A percentile compares a stretch with the other conserved stretches of the same genome.
Conservation (phyloP, 495 filamentous ascomycete species). For the Hapsidospora chrysogenum region DNA sequence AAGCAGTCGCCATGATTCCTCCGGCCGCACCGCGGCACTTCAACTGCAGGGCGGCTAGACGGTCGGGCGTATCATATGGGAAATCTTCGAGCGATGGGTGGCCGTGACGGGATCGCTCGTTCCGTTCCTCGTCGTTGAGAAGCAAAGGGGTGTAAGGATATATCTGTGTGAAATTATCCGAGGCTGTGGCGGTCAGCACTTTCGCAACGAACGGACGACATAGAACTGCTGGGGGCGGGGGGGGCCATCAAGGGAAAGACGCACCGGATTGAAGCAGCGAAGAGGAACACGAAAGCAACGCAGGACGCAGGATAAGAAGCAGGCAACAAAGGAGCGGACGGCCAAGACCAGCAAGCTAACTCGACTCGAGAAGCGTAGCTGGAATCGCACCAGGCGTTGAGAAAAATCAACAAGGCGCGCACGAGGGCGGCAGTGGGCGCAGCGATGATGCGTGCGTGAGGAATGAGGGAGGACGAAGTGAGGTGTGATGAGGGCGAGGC, state of each 20-base stretch:
- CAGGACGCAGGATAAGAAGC: conserved; percentile 4
- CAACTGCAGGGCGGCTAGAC: conserved; percentile 19
- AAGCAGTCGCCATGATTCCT: conserved; percentile 26
- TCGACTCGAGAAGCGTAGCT: conserved; percentile 12
- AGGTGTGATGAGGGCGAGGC: conserved; percentile 6
- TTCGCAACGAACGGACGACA: no score
- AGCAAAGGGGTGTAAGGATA: no score
- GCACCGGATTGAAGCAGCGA: no score
- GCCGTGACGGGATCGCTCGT: no score
- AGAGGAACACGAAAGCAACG: conserved; percentile 13
- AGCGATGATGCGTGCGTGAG: conserved; percentile 16
- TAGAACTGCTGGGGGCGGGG: no score
- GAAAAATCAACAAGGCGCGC: conserved; percentile 5
- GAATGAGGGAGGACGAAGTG: conserved; percentile 15
- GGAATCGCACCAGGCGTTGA: conserved; percentile 16
- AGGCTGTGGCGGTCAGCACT: no score
- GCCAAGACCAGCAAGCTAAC: conserved; percentile 19
- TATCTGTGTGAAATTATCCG: no score
- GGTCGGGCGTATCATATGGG: neutral
- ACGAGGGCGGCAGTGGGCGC: conserved; percentile 8
- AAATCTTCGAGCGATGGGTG: no score
- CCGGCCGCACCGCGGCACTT: conserved; percentile 30
- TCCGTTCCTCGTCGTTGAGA: no score
- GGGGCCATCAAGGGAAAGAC: no score
- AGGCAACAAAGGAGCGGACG: conserved; percentile 18